Base-by-base conservation (phyloP, 805 yeast species). In the Yamadazyma olivae region DNA sequence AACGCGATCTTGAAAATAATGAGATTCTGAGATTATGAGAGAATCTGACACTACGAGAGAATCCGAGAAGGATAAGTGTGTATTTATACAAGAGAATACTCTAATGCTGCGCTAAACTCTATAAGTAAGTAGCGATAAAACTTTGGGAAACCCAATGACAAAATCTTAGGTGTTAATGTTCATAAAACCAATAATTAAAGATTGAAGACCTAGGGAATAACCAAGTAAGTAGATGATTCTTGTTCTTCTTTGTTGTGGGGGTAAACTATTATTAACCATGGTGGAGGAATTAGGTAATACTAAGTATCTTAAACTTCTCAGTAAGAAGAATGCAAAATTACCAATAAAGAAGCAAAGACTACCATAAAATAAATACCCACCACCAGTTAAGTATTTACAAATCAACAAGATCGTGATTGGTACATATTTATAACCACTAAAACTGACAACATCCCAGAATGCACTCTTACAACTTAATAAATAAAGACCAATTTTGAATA, bases 351-450 rank as follows among this genome's bases (percentile, higher is more conserved):
- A 43, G 17, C 58, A 54, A 38, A 50, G 57, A 39, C 46, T 50
- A 1, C 54, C 50, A 47, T 71, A 74, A 45, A 70, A 63, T 29
- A 56, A 34, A 54, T 64, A 57, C 14, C 60, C 54, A 25, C 49
- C 45, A 3, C 64, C 61, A 27, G 68, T 64, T 31, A 71, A 52
- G 44, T 69, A 70, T 44, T 77, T 80, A 47, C 75, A 55, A 27
- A 80, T 54, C 48, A 82, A 61, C 35, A 77, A 65, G n/a, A 74
- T 56, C 13, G 81, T 73, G 43, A 83, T 70, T 6, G 95, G 87
- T 26, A 95, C 88, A 55, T 88, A 95, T 59, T 93, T 93, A 71
- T 93, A 95, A 24, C 98, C 97, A 33, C 90, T 81, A 62, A 87
- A 93, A 42, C 95, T 82, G 7, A 86, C 74, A 42, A 93, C 67